Evolutionary conservation across 495 filamentous ascomycete genomes (phyloP).

Genomic region (Xylaria bambusicola): DNA sequence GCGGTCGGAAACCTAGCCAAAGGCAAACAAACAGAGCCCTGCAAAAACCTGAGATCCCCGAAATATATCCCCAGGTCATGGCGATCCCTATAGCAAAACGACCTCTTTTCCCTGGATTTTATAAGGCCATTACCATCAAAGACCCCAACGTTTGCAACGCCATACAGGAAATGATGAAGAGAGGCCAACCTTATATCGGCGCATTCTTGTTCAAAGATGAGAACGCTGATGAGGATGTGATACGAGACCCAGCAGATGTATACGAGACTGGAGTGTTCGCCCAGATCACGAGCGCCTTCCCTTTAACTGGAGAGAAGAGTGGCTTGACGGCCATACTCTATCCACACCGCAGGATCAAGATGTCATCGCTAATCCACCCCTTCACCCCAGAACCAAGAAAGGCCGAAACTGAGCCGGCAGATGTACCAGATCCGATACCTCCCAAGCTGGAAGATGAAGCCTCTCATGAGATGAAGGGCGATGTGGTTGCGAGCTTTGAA

Average conservation of each 20-base stretch:
- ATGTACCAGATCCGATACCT: constrained; percentile 58
- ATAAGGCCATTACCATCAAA: constrained; percentile 95
- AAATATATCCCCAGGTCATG: constrained; percentile 97
- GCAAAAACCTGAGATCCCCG: constrained; percentile 84
- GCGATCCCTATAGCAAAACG: constrained; percentile 96
- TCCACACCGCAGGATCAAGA: constrained; percentile 90
- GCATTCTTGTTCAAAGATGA: constrained; percentile 98
- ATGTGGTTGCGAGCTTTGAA: constrained; percentile 97
- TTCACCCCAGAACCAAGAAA: constrained; percentile 41
- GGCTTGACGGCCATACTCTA: constrained; percentile 91
- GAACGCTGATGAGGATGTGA: constrained; percentile 85
- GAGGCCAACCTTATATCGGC: constrained; percentile 97
- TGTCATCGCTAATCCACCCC: constrained; percentile 77
- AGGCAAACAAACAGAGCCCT: constrained; percentile 67
- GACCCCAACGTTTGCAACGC: constrained; percentile 86
- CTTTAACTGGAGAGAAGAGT: constrained; percentile 74
- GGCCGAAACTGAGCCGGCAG: constrained; percentile 42
- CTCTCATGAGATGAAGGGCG: constrained; percentile 71
- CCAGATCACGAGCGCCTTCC: constrained; percentile 93
- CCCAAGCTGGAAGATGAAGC: constrained; percentile 48
- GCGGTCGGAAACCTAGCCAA: constrained; percentile 63
- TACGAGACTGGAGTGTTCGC: constrained; percentile 96
- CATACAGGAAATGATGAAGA: constrained; percentile 94
- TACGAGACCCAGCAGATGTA: constrained; percentile 83
- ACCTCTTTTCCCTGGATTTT: constrained; percentile 95